Conservation (phyloP, 106 monocot genomes). For the Xerophyta viscosa region DNA sequence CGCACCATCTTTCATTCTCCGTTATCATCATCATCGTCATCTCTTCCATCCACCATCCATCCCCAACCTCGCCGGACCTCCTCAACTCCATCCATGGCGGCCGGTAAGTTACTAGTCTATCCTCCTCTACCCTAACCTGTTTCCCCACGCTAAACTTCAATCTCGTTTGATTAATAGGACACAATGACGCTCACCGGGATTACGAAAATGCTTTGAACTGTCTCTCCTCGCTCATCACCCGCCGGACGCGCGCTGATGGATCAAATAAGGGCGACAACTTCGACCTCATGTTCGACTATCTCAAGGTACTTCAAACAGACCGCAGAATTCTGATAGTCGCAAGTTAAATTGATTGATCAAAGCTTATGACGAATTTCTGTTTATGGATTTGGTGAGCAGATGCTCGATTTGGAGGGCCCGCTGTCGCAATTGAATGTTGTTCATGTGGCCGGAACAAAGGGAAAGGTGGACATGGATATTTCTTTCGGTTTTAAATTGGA, state of each 20-base stretch:
- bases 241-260: conserved; percentile 50
- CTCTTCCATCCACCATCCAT: too few species aligned
- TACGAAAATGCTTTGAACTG: conserved; percentile 70
- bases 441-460: conserved; percentile 94
- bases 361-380: too few species aligned
- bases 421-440: conserved; percentile 63
- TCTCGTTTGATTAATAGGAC: background rate
- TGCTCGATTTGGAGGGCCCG: conserved; percentile 65
- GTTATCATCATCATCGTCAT: too few species aligned
- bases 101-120: too few species aligned
- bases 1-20: too few species aligned
- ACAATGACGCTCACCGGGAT: background rate
- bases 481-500: background rate
- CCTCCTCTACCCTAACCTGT: too few species aligned
- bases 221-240: conserved; percentile 79
- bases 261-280: conserved; percentile 66
- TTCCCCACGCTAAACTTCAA: too few species aligned
- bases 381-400: conserved; percentile 20
- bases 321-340: too few species aligned
- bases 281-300: conserved; percentile 61
- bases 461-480: conserved; percentile 46
- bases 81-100: too few species aligned
- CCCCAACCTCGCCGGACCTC: too few species aligned
- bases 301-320: conserved; percentile 55
- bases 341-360: too few species aligned